Evolutionary conservation across 2,329 filamentous ascomycete species (phyloP), one percentile per base, ranked within the genome.

Genomic region (Rutstroemia sp.): DNA sequence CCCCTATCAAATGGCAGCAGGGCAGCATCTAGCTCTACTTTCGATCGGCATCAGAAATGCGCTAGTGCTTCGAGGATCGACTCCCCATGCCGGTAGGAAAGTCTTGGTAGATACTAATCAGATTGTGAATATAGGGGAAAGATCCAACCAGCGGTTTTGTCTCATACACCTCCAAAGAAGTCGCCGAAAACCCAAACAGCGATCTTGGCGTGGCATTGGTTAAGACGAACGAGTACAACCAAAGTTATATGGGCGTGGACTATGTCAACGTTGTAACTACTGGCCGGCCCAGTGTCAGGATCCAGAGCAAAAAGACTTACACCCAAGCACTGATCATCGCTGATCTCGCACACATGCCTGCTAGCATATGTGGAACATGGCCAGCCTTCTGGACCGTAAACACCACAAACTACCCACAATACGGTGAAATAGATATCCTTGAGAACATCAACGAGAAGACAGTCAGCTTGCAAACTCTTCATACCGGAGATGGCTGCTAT

Each of bases 291-390:
- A 87, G 83, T 63, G 78, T 90, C 48, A 79, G 86, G n/a, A 70
- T 90, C 17, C 80, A 83, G 53, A 87, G 83, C 69, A 83, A 80
- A 54, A 75, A 79, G 48, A 69, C 74, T 2, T 90, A 83, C 69
- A 80, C 77, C 37, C 76, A 83, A 61, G 86, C 84, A 0, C 76
- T 90, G 8, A 81, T 89, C 61, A 82, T 90, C 49, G 75, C 85
- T 23, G 91, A 49, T 79, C 86, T 23, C 70, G 91, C 23, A 80
- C 83, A 56, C 86, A 83, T 69, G 84, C 80, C 57, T 75, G 80
- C 51, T 69, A 74, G 3, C 90, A 89, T 63, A 89, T 90, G 82
- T 61, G 87, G 87, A 23, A 78, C 81, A 25, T 90, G 87, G 82
- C 81, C 81, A 27, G 56, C 87, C 83, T 69, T 84, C 80, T 57